Percentiles rank a stretch among this genome's conserved stretches.
Conservation (phyloP, 108 stramenopile genomes). For the Nitzschia palea region DNA sequence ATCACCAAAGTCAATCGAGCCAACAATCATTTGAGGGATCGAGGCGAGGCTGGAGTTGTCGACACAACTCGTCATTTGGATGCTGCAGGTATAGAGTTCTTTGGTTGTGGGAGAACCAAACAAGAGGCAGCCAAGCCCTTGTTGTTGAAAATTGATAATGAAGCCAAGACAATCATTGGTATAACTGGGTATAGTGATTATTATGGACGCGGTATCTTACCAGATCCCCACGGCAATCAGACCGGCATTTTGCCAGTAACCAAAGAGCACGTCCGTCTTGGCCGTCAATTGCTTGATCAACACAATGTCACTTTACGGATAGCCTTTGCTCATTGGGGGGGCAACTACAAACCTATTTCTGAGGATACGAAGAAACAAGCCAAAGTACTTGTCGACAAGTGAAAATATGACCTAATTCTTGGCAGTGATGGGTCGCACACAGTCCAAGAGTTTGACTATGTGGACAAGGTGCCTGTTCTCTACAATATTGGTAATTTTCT, state of each 20-base stretch:
- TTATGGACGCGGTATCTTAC: too few species aligned
- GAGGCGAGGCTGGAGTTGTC: neutral
- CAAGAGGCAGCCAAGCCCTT: too few species aligned
- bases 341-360: neutral
- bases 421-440: slow-evolving; percentile 4
- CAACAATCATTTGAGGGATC: slow-evolving; percentile 2
- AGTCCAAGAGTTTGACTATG: neutral
- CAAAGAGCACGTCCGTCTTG: too few species aligned
- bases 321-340: slow-evolving; percentile 8
- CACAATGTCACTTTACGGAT: neutral
- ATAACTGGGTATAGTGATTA: too few species aligned
- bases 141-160: too few species aligned
- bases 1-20: neutral
- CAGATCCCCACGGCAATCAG: too few species aligned
- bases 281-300: too few species aligned
- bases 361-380: neutral
- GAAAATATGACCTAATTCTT: neutral
- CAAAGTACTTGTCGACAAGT: neutral
- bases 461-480: neutral
- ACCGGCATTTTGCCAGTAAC: too few species aligned
- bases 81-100: neutral
- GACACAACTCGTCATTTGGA: neutral
- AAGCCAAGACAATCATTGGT: too few species aligned
- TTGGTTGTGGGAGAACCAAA: neutral
- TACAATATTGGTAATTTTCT: slow-evolving; percentile 18